A percentile compares a stretch with the other conserved stretches of the same genome.
Conservation (phyloP, 1,139 yeast species). For the Geotrichum macrosporum region DNA sequence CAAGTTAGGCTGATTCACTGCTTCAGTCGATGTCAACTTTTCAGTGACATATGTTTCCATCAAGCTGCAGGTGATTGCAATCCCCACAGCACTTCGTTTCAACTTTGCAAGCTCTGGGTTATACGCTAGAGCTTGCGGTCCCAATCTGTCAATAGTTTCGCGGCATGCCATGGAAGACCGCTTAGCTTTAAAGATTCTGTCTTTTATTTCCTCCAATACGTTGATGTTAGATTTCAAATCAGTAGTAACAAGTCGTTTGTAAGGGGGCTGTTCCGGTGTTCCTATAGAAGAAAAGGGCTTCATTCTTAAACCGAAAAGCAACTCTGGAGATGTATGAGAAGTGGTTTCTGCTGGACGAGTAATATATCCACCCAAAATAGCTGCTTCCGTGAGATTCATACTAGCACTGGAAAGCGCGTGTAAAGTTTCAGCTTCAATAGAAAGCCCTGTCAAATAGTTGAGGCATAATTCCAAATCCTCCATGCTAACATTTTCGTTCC, state of each 20-base stretch:
- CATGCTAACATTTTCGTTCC: not conserved
- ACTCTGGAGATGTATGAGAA: slow-evolving; percentile 45
- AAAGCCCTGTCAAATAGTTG: slow-evolving; percentile 32
- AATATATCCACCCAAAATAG: slow-evolving; percentile 37
- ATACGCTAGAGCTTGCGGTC: slow-evolving; percentile 22
- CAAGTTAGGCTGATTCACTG: slow-evolving; percentile 18
- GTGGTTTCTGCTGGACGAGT: slow-evolving; percentile 34
- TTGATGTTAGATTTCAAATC: not conserved
- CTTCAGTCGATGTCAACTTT: not conserved
- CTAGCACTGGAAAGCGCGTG: slow-evolving; percentile 42
- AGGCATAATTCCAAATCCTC: slow-evolving; percentile 23
- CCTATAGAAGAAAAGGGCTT: slow-evolving; percentile 83
- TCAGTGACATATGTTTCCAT: slow-evolving; percentile 4
- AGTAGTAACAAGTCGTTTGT: slow-evolving; percentile 2
- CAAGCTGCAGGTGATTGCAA: slow-evolving; percentile 29
- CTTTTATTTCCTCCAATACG: slow-evolving; percentile 1
- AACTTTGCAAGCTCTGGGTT: slow-evolving; percentile 33
- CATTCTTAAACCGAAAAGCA: slow-evolving; percentile 63
- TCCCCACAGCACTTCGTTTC: slow-evolving; percentile 36
- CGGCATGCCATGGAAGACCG: slow-evolving; percentile 21
- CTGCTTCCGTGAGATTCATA: slow-evolving; percentile 40
- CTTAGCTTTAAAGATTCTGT: slow-evolving; percentile 5
- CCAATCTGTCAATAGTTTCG: slow-evolving; percentile 26
- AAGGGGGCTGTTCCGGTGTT: slow-evolving; percentile 48
- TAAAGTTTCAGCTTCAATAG: slow-evolving; percentile 40